Conservation (phyloP, 139 green algal species). For the Auxenochlorella pyrenoidosa region DNA sequence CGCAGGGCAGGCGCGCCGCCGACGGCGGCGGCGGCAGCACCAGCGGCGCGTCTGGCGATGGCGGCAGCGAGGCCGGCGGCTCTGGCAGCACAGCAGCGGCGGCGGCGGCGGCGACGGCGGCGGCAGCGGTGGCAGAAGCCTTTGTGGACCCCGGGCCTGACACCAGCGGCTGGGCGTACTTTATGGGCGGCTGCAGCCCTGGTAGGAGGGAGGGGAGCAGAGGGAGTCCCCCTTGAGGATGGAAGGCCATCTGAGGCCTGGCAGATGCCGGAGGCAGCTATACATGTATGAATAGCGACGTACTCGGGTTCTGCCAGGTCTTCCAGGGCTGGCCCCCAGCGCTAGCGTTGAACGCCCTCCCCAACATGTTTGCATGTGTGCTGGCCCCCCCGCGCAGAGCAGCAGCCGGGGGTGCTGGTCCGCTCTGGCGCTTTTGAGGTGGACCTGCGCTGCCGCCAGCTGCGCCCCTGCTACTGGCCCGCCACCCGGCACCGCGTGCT, state of each 20-base stretch:
- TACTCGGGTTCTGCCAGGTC: too few species aligned
- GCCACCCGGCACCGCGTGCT: conserved; percentile 52
- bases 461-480: conserved; percentile 64
- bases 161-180: not conserved
- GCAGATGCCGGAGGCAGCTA: too few species aligned
- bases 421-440: conserved; percentile 59
- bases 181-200: conserved; percentile 8
- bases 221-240: too few species aligned
- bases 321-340: too few species aligned
- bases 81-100: too few species aligned
- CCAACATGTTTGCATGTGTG: too few species aligned
- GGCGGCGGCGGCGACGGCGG: too few species aligned
- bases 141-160: not conserved
- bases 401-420: conserved; percentile 45
- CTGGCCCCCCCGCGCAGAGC: not conserved
- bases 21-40: not conserved
- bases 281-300: too few species aligned
- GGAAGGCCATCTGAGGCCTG: too few species aligned
- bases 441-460: conserved; percentile 52
- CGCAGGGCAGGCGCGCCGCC: not conserved
- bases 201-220: not conserved
- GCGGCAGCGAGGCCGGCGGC: not conserved
- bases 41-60: too few species aligned
- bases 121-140: not conserved
- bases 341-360: too few species aligned